Percentiles rank a stretch among this genome's conserved stretches.
Evolutionary conservation across 768 basidiomycete genomes (phyloP).

Genomic region (Pisolithus tinctorius): DNA sequence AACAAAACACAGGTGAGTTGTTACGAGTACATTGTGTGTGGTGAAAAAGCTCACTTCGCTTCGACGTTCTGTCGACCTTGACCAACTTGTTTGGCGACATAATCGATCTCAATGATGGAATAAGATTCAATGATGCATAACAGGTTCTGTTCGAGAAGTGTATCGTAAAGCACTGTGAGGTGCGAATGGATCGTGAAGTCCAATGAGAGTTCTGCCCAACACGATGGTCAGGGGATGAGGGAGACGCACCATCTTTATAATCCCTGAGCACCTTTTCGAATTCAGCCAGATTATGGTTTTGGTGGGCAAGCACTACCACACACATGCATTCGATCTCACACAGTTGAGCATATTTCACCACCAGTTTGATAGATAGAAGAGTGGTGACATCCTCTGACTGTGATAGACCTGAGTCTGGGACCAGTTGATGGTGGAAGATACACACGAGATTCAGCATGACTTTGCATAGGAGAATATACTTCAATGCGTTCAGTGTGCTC

Average conservation of each 20-base stretch:
- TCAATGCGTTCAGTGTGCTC: conserved; percentile 73
- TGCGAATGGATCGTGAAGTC: conserved; percentile 96
- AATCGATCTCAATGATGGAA: conserved; percentile 82
- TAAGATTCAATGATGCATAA: conserved; percentile 95
- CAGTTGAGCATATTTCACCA: conserved; percentile 68
- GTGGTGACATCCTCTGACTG: conserved; percentile 93
- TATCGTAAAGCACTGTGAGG: conserved; percentile 90
- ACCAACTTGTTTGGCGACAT: conserved; percentile 82
- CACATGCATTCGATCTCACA: conserved; percentile 95
- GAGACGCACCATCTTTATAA: conserved; percentile 64
- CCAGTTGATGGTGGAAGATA: conserved; percentile 7
- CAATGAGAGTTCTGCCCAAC: conserved; percentile 73
- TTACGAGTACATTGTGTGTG: too few relatives aligned
- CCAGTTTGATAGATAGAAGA: conserved; percentile 80
- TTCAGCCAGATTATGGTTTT: conserved; percentile 80
- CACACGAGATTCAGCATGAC: conserved; percentile 93
- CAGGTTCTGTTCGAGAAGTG: conserved; percentile 91
- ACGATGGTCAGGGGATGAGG: not conserved
- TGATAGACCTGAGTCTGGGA: not conserved
- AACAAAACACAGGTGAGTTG: too few relatives aligned
- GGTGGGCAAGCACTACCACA: conserved; percentile 89
- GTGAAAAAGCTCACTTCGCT: conserved; percentile 57
- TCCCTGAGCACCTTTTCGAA: conserved; percentile 86
- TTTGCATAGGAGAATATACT: conserved; percentile 98
- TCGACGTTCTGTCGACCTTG: conserved; percentile 87